Conservation (phyloP, 139 green algal species). For the Chlorella sp. region DNA sequence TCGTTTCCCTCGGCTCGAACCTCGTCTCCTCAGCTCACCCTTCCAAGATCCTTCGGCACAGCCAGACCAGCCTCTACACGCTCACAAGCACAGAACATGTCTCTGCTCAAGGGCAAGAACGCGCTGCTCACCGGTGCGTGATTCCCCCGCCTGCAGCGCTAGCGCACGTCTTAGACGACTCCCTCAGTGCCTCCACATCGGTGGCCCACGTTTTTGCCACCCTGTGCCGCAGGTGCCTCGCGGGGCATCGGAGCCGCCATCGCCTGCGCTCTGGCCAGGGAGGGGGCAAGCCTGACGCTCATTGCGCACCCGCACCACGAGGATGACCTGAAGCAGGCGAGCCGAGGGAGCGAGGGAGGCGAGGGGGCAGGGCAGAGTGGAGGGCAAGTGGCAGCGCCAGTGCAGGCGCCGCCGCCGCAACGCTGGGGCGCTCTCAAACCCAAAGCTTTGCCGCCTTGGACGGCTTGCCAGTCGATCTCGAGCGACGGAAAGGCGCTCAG, state of each 20-base stretch:
- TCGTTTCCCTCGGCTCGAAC: background rate
- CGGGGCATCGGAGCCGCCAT: constrained; percentile 28
- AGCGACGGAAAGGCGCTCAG: background rate
- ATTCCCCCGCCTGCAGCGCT: too few relatives aligned
- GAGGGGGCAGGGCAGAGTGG: background rate
- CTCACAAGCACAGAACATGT: constrained; percentile 6
- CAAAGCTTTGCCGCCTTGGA: background rate
- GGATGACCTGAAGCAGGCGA: constrained; percentile 48
- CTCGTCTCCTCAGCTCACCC: background rate
- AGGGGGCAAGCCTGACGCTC: constrained; percentile 69
- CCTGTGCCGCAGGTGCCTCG: background rate
- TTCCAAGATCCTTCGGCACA: background rate
- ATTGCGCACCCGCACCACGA: constrained; percentile 33
- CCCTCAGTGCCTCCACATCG: too few relatives aligned
- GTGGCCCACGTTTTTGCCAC: too few relatives aligned
- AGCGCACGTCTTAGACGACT: too few relatives aligned
- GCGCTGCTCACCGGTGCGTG: constrained; percentile 19
- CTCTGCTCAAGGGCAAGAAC: constrained; percentile 9
- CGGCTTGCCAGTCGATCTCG: background rate
- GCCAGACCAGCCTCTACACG: background rate
- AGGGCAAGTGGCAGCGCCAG: background rate
- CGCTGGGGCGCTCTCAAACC: background rate
- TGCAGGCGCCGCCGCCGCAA: background rate
- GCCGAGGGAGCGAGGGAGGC: background rate
- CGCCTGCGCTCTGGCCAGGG: constrained; percentile 37